Evolutionary conservation across 2,329 filamentous ascomycete genomes (phyloP).

Genomic region (Nigrograna mackinnonii): DNA sequence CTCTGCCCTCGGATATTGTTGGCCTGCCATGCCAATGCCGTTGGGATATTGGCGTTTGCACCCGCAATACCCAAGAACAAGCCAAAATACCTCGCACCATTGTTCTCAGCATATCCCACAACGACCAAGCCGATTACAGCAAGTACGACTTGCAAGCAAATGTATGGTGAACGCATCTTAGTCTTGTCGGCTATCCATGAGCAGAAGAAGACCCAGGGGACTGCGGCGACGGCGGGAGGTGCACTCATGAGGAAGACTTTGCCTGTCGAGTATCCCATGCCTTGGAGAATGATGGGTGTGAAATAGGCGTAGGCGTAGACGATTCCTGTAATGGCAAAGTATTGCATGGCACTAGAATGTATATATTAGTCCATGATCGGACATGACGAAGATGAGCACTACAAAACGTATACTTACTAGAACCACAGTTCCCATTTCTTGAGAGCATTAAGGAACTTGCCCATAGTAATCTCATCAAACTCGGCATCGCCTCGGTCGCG

Average conservation of each 20-base stretch:
- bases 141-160: conserved; percentile 30
- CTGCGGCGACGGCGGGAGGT: conserved; percentile 19
- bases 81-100: conserved; percentile 13
- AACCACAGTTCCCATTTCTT: conserved; percentile 21
- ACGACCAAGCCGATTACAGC: conserved; percentile 55
- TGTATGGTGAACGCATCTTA: conserved; percentile 20
- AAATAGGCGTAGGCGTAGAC: conserved; percentile 21
- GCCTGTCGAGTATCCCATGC: conserved; percentile 22
- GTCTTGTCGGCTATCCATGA: conserved; percentile 22
- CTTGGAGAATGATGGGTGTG: conserved; percentile 26
- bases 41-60: conserved; percentile 12
- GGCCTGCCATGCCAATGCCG: conserved; percentile 11
- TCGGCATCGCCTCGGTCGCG: conserved; percentile 18
- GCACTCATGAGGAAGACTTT: conserved; percentile 26
- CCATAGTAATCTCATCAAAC: conserved; percentile 16
- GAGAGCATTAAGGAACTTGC: conserved; percentile 14
- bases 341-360: conserved; percentile 15
- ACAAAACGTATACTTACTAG: conserved; percentile 11
- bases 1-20: conserved; percentile 10
- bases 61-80: conserved; percentile 12
- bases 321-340: conserved; percentile 18
- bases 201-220: conserved; percentile 23
- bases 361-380: not conserved
- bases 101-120: conserved; percentile 12
- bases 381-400: not conserved